Base-by-base conservation (phyloP, 2,329 filamentous ascomycete species). In the Ophiostoma sp. region DNA sequence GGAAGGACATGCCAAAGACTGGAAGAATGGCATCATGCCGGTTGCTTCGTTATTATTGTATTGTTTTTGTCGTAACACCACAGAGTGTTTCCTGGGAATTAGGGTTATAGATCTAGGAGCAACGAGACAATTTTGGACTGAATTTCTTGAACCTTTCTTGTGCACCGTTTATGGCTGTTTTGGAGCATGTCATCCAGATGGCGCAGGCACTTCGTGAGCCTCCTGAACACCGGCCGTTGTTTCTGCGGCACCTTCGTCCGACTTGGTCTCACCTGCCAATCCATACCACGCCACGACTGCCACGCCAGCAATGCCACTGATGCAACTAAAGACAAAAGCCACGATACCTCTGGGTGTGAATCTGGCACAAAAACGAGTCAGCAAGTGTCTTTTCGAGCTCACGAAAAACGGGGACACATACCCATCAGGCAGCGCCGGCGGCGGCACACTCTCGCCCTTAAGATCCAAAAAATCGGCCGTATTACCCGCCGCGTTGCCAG, bases 331-430 rank as follows among this genome's bases (percentile, higher is more conserved):
- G 11, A 70, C 68, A 7, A 69, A 31, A 1, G 48, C 50, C 2
- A 45, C n/a, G 31, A 57, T 57, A 8, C 68, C 31, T 7, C 68
- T 8, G 12, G 64, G 9, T n/a, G 68, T 42, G 33, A 69, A 17
- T 36, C 66, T 25, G n/a, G 8, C 5, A 31, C 42, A 15, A 25
- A 42, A 12, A 28, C 19, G 22, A 19, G 33, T 42, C 7, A 33
- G 55, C 50, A 59, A 28, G 33, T 22, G n/a, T 12, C 0, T 22
- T 22, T 22, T n/a, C 33, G 9, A 22, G 5, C 7, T 7, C 19
- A 2, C 4, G 79, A 95, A 93, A 0, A 90, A 89, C 74, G 95
- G 81, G 2, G 93, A 93, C 1, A 94, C 87, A 61, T 93, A 92
- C 5, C 72, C 72, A 2, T 52, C 59, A 0, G 73, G 74, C 19